These are phyloP conservation scores for Dimocarpus longan DNA, from an alignment of 345 rosid species.

Conservation along the genomic window DNA sequence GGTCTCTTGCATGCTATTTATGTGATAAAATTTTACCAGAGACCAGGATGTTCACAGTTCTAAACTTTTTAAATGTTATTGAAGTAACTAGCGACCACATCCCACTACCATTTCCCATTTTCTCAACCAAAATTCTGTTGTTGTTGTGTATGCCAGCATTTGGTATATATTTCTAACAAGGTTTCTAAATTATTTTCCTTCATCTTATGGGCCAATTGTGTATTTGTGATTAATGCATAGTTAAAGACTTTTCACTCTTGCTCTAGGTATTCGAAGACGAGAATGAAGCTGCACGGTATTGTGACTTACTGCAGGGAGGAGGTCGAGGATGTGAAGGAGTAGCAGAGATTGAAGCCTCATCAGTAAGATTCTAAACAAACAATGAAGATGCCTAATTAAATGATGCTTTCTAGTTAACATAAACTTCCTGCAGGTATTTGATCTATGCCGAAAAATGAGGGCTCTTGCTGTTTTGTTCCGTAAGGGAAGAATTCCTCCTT, in stretches of 20 bases:
- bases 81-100: neutral
- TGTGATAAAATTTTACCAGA: neutral
- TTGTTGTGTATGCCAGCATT: neutral
- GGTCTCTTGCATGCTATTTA: neutral
- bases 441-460: conserved; percentile 83
- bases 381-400: neutral
- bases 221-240: neutral
- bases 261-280: conserved; percentile 88
- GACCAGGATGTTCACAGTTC: neutral
- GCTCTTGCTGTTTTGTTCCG: conserved; percentile 84
- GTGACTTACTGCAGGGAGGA: conserved; percentile 91
- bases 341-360: conserved; percentile 94
- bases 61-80: neutral
- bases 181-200: neutral
- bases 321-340: conserved; percentile 96
- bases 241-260: neutral
- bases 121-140: neutral
- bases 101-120: neutral
- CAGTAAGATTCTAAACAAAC: conserved; percentile 52
- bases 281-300: conserved; percentile 84
- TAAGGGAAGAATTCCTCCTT: conserved; percentile 82
- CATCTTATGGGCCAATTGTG: neutral
- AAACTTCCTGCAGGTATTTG: conserved; percentile 64
- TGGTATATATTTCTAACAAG: neutral
- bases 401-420: conserved; percentile 1